These are phyloP conservation scores for Peribolospora kevripleyi DNA, from an alignment of 768 basidiomycete genomes.

Conservation along the genomic window DNA sequence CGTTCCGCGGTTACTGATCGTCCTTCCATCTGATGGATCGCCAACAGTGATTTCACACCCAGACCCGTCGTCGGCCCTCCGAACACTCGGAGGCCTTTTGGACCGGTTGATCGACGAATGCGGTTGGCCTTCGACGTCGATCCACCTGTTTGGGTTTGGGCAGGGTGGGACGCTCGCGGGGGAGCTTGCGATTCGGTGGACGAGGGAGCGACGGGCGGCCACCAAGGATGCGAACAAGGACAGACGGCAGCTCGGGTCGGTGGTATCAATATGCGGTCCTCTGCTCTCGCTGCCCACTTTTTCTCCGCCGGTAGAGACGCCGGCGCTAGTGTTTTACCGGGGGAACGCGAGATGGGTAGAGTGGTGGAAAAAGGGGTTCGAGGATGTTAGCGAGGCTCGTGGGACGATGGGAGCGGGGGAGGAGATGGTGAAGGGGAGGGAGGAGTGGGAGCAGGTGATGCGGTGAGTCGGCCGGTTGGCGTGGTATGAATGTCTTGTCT, in stretches of 20 bases:
- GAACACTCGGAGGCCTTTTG: slow-evolving; percentile 31
- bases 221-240: slow-evolving; percentile 9
- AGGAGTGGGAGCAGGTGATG: slow-evolving; percentile 70
- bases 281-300: slow-evolving; percentile 54
- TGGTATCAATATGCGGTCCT: slow-evolving; percentile 45
- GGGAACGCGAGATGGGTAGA: slow-evolving; percentile 25
- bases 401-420: slow-evolving; percentile 17
- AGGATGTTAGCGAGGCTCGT: slow-evolving; percentile 25
- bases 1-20: too few species aligned
- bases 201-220: slow-evolving; percentile 21
- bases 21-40: neutral
- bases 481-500: neutral
- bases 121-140: slow-evolving; percentile 38
- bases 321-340: slow-evolving; percentile 37
- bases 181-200: slow-evolving; percentile 38
- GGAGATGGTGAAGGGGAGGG: slow-evolving; percentile 51
- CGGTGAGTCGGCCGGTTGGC: slow-evolving; percentile 10
- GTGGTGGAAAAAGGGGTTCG: slow-evolving; percentile 37
- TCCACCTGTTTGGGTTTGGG: slow-evolving; percentile 69
- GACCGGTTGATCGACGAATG: slow-evolving; percentile 36
- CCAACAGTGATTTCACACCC: slow-evolving; percentile 31
- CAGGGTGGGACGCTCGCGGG: slow-evolving; percentile 61
- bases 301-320: slow-evolving; percentile 29
- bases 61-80: slow-evolving; percentile 45
- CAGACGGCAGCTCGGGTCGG: slow-evolving; percentile 30